These are phyloP conservation scores for Volvariella volvacea DNA, from an alignment of 1,284 basidiomycete species.

Conservation along the genomic window DNA sequence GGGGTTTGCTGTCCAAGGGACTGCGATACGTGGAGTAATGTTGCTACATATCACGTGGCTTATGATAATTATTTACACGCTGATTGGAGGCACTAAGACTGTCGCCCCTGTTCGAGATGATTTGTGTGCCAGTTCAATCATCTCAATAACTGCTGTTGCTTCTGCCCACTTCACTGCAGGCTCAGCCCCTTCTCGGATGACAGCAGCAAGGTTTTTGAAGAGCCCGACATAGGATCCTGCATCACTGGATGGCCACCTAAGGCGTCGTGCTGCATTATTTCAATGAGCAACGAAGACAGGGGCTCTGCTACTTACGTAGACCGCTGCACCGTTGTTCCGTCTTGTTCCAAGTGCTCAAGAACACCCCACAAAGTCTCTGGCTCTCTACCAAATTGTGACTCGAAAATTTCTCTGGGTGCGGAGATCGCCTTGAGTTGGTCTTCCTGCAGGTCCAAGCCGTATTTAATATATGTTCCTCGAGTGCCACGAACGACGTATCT, in stretches of 20 bases:
- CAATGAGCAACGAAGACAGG: constrained; percentile 7
- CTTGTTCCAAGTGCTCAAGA: constrained; percentile 46
- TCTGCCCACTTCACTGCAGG: constrained; percentile 66
- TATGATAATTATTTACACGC: constrained; percentile 5
- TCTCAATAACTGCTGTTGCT: constrained; percentile 61
- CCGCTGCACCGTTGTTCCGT: constrained; percentile 38
- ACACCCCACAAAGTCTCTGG: constrained; percentile 54
- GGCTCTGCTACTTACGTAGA: constrained; percentile 33
- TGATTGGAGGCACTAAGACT: constrained; percentile 19
- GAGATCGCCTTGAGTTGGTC: constrained; percentile 55
- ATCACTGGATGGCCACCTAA: constrained; percentile 59
- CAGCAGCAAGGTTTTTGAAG: constrained; percentile 59
- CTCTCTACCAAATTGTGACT: constrained; percentile 47
- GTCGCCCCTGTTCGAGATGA: constrained; percentile 53
- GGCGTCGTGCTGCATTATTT: constrained; percentile 8
- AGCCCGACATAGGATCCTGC: constrained; percentile 54
- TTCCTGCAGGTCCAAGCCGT: constrained; percentile 76
- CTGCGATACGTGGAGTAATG: constrained; percentile 8
- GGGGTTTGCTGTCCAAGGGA: constrained; percentile 9
- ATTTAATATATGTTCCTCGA: constrained; percentile 69
- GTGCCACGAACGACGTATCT: constrained; percentile 69
- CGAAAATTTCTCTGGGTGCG: constrained; percentile 39
- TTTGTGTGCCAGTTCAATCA: constrained; percentile 65
- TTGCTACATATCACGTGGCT: constrained; percentile 16
- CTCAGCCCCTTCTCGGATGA: constrained; percentile 48